phyloP scores from a whole-genome alignment of 225 moss, liverwort and hornwort species.

The Ulota crispa region DNA sequence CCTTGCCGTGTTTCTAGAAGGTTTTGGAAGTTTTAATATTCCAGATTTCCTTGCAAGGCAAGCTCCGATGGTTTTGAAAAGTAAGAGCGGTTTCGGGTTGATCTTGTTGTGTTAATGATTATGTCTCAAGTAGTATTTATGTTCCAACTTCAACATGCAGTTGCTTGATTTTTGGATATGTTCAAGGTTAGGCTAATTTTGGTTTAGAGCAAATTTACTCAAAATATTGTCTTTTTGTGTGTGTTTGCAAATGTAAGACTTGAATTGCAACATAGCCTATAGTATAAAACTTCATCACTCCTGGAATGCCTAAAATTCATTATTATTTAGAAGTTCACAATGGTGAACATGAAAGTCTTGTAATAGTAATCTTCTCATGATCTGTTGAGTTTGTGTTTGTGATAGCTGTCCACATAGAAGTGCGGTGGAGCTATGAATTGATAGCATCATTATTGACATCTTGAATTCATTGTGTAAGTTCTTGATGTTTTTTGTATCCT shows the following conservation, averaged over 20 bases:
- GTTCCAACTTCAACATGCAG: neutral
- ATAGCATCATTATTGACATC: neutral
- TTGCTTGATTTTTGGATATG: neutral
- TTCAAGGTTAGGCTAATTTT: neutral
- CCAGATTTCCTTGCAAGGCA: neutral
- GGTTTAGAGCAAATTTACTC: neutral
- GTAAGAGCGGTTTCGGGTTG: neutral
- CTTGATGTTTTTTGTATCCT: constrained; percentile 8
- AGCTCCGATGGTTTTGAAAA: neutral
- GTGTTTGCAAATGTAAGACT: neutral
- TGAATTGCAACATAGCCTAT: neutral
- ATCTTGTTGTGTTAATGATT: neutral
- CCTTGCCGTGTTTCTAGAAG: neutral
- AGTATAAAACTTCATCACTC: too few relatives aligned
- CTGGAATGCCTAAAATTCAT: neutral
- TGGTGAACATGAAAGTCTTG: neutral
- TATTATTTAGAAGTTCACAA: neutral
- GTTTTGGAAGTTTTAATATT: neutral
- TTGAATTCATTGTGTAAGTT: neutral
- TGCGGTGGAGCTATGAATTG: neutral
- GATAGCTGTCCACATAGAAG: neutral
- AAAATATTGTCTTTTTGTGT: neutral
- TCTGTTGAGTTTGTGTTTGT: neutral
- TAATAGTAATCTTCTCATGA: neutral
- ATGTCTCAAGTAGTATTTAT: neutral